phyloP scores from a whole-genome alignment of 2,329 filamentous ascomycete genomes.

The Coniochaeta hoffmannii region DNA sequence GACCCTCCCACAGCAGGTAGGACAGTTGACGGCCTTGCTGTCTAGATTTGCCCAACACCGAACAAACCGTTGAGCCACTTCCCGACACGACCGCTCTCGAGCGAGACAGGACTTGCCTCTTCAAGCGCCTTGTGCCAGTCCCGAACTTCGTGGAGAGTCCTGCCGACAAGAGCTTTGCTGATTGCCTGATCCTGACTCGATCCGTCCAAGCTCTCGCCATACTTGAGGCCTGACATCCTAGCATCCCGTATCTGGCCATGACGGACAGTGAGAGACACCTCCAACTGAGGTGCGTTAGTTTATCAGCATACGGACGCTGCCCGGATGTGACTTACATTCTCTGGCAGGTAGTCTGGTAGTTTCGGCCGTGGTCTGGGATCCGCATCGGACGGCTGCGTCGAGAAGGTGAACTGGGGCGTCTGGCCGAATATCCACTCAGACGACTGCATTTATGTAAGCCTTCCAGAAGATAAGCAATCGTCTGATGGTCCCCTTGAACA shows the following conservation, averaged over 20 bases:
- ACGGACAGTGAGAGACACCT: conserved; percentile 26
- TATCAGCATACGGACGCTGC: not conserved
- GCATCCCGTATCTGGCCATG: conserved; percentile 29
- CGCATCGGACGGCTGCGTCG: conserved; percentile 50
- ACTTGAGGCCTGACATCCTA: conserved; percentile 15
- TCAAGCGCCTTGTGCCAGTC: conserved; percentile 20
- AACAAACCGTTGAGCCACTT: conserved; percentile 24
- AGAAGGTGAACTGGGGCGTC: conserved; percentile 76
- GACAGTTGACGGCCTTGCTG: too few relatives aligned
- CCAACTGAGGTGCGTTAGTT: conserved; percentile 17
- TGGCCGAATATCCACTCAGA: conserved; percentile 74
- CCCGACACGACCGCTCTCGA: conserved; percentile 11
- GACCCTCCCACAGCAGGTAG: too few relatives aligned
- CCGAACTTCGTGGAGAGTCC: conserved; percentile 16
- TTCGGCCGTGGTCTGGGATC: conserved; percentile 48
- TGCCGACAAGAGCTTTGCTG: conserved; percentile 13
- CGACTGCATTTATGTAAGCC: conserved; percentile 31
- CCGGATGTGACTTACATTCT: conserved; percentile 27
- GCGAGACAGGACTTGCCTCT: conserved; percentile 6
- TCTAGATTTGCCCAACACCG: conserved; percentile 5
- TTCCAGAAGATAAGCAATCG: not conserved
- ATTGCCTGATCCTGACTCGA: conserved; percentile 9
- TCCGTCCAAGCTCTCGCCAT: conserved; percentile 4
- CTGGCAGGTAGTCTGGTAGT: conserved; percentile 38
- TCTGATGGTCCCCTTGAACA: not conserved